These are phyloP conservation scores for Globisporangium nodosum DNA, from an alignment of 352 stramenopile genomes.

Conservation along the genomic window DNA sequence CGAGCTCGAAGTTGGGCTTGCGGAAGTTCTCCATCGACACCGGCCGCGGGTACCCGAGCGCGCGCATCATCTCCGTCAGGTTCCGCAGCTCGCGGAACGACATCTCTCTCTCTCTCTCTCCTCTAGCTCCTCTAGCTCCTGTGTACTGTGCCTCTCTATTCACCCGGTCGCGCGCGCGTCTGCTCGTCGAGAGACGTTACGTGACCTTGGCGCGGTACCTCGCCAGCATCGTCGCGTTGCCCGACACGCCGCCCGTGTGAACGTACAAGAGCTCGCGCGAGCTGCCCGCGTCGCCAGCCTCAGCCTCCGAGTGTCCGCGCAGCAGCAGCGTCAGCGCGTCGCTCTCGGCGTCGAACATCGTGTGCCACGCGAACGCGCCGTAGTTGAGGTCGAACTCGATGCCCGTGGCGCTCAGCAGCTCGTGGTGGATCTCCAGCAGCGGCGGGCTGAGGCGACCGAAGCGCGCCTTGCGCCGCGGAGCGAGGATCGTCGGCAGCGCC, in stretches of 20 bases:
- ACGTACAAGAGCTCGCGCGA: slow-evolving; percentile 66
- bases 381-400: slow-evolving; percentile 81
- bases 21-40: slow-evolving; percentile 94
- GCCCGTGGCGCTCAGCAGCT: slow-evolving; percentile 47
- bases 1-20: slow-evolving; percentile 95
- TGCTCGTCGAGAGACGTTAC: background rate
- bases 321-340: slow-evolving; percentile 28
- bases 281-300: background rate
- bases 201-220: slow-evolving; percentile 35
- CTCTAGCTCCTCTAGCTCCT: too few species aligned
- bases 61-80: slow-evolving; percentile 95
- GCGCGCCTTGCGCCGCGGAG: slow-evolving; percentile 42
- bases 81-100: slow-evolving; percentile 87
- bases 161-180: background rate
- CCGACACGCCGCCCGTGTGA: slow-evolving; percentile 69
- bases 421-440: slow-evolving; percentile 50
- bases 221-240: slow-evolving; percentile 69
- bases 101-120: slow-evolving; percentile 24
- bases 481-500: slow-evolving; percentile 33
- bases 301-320: background rate
- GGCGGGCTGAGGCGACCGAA: slow-evolving; percentile 63
- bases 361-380: slow-evolving; percentile 68
- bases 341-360: slow-evolving; percentile 46
- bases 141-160: too few species aligned
- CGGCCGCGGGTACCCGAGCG: slow-evolving; percentile 89